These are phyloP conservation scores for Coemansia erecta DNA, from an alignment of 192 early-diverging fungal species.

Conservation along the genomic window DNA sequence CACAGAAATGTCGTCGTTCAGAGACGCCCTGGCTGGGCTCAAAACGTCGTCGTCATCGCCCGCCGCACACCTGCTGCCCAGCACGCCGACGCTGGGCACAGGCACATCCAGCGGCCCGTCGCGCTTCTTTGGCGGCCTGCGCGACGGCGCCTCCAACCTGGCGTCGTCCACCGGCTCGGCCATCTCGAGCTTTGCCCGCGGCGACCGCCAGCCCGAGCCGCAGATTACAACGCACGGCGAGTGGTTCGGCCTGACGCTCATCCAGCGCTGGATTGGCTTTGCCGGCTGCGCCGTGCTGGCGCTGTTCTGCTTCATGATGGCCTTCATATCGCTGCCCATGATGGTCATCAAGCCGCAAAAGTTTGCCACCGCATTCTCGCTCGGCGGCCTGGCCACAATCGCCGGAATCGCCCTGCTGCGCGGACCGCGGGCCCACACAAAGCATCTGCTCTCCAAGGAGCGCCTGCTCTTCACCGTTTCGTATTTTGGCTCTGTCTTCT, in stretches of 20 bases:
- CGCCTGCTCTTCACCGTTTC: conserved; percentile 76
- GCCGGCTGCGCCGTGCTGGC: conserved; percentile 48
- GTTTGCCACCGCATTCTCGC: conserved; percentile 76
- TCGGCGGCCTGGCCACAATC: conserved; percentile 58
- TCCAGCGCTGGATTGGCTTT: conserved; percentile 55
- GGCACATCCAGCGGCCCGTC: conserved; percentile 10
- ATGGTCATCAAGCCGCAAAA: conserved; percentile 66
- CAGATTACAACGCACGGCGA: conserved; percentile 30
- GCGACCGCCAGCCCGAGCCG: conserved; percentile 15
- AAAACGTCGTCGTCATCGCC: conserved; percentile 46
- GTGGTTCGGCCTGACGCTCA: conserved; percentile 53
- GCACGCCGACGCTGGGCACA: conserved; percentile 17
- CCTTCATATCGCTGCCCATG: conserved; percentile 62
- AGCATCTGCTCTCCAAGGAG: conserved; percentile 74
- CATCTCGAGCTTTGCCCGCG: conserved; percentile 21
- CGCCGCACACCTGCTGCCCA: conserved; percentile 33
- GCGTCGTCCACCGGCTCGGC: conserved; percentile 36
- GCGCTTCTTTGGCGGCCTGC: conserved; percentile 43
- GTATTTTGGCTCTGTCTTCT: conserved; percentile 79
- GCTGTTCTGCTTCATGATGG: conserved; percentile 54
- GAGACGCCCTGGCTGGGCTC: conserved; percentile 49
- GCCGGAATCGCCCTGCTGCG: conserved; percentile 69
- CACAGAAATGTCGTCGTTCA: conserved; percentile 35
- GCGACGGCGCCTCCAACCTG: conserved; percentile 44
- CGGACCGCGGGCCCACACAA: conserved; percentile 77